These are phyloP conservation scores for Turnera subulata DNA, from an alignment of 345 rosid species.

Conservation along the genomic window DNA sequence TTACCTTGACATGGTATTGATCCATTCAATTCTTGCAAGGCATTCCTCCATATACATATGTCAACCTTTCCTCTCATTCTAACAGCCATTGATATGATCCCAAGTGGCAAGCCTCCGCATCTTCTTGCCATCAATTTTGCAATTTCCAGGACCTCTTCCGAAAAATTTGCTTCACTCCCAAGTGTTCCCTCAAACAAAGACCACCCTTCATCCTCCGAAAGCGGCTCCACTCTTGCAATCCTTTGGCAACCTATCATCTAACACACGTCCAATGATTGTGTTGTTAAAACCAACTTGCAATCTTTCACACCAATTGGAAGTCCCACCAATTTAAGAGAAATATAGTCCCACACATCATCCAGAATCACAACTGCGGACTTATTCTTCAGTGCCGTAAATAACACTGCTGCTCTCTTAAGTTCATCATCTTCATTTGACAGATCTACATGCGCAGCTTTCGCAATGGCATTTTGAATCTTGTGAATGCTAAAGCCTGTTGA, in stretches of 20 bases:
- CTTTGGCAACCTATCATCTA: background rate
- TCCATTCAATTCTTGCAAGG: conserved; percentile 1
- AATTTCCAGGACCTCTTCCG: background rate
- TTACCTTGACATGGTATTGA: background rate
- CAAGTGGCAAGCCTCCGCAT: conserved; percentile 25
- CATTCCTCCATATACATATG: conserved; percentile 17
- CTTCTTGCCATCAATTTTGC: conserved; percentile 3
- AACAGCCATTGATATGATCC: conserved; percentile 9
- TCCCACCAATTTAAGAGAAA: conserved; percentile 1
- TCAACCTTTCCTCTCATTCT: conserved; percentile 10
- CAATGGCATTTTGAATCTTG: conserved; percentile 6
- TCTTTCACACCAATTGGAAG: too few species aligned
- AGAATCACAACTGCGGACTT: background rate
- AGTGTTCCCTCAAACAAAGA: background rate
- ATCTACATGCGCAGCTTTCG: background rate
- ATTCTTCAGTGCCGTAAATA: background rate
- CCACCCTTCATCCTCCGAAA: too few species aligned
- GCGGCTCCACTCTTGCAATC: background rate
- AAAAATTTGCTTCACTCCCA: background rate
- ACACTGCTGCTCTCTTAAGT: background rate
- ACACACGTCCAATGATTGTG: conserved; percentile 1
- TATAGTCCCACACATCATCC: conserved; percentile 4
- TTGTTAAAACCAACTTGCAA: conserved; percentile 10
- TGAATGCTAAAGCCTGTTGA: background rate
- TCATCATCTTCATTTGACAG: background rate